phyloP scores from a whole-genome alignment of 2,329 filamentous ascomycete species.

The Pyrenophora seminiperda region DNA sequence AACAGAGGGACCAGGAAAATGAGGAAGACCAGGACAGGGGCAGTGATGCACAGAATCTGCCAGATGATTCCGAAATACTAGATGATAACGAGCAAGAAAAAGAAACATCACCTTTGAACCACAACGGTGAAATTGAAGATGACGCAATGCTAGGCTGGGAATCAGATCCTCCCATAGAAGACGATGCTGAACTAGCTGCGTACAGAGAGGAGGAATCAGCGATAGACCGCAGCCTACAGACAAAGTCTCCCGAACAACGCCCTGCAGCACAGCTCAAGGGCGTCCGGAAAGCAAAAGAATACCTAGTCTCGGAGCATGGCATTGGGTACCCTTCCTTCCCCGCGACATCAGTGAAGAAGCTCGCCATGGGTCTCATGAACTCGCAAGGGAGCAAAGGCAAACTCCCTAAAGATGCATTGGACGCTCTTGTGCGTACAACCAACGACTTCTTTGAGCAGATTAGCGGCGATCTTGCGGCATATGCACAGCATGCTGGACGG shows the following conservation, averaged over 20 bases:
- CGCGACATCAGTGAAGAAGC: constrained; percentile 70
- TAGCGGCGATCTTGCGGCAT: constrained; percentile 77
- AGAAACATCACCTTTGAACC: constrained; percentile 36
- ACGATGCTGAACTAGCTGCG: constrained; percentile 38
- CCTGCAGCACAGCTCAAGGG: constrained; percentile 20
- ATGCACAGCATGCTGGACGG: constrained; percentile 79
- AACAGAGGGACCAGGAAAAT: constrained; percentile 16
- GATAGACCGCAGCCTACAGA: constrained; percentile 42
- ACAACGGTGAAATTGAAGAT: constrained; percentile 20
- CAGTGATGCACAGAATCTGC: constrained; percentile 23
- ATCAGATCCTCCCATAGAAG: constrained; percentile 31
- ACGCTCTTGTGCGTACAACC: constrained; percentile 76
- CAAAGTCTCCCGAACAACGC: constrained; percentile 30
- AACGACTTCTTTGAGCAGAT: constrained; percentile 94
- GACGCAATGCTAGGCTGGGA: constrained; percentile 38
- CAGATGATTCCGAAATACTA: constrained; percentile 33
- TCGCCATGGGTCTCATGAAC: constrained; percentile 73
- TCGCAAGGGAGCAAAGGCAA: constrained; percentile 70
- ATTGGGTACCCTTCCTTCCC: constrained; percentile 78
- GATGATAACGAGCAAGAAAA: constrained; percentile 24
- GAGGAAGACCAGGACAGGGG: constrained; percentile 9
- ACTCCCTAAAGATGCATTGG: constrained; percentile 74
- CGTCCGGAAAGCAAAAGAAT: constrained; percentile 53
- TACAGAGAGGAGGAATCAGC: constrained; percentile 45
- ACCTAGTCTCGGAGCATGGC: constrained; percentile 70